Evolutionary conservation across 768 basidiomycete genomes (phyloP).

Genomic region (Tulasnella sp.): DNA sequence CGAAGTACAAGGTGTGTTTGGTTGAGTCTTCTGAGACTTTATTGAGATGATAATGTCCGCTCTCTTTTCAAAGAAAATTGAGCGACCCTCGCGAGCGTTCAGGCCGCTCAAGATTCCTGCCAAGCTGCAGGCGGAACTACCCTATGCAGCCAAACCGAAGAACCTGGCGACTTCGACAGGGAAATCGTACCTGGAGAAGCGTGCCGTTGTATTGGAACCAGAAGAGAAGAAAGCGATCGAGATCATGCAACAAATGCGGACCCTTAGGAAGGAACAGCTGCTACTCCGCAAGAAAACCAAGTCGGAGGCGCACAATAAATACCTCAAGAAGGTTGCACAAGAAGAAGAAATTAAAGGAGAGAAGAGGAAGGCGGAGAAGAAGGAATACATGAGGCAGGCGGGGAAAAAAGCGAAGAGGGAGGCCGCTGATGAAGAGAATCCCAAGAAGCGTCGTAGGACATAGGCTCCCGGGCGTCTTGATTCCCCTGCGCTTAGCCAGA

Average conservation of each 20-base stretch:
- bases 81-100: slow-evolving; percentile 72
- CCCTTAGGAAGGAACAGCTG: slow-evolving; percentile 82
- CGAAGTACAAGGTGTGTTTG: slow-evolving; percentile 59
- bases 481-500: too few species aligned
- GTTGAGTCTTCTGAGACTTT: background rate
- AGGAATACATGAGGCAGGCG: slow-evolving; percentile 58
- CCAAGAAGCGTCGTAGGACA: slow-evolving; percentile 4
- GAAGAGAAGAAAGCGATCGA: slow-evolving; percentile 90
- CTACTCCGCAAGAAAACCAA: slow-evolving; percentile 73
- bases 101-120: slow-evolving; percentile 81
- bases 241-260: slow-evolving; percentile 85
- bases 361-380: slow-evolving; percentile 66
- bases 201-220: slow-evolving; percentile 89
- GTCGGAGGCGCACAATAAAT: slow-evolving; percentile 55
- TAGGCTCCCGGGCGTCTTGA: background rate
- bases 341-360: slow-evolving; percentile 49
- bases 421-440: slow-evolving; percentile 33
- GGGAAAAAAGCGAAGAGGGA: slow-evolving; percentile 66
- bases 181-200: slow-evolving; percentile 84
- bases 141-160: slow-evolving; percentile 88
- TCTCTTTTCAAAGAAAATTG: slow-evolving; percentile 37
- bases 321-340: slow-evolving; percentile 62
- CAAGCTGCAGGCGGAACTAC: slow-evolving; percentile 81
- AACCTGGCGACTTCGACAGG: slow-evolving; percentile 59
- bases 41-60: background rate